Conservation (phyloP, 768 basidiomycete genomes). For the Rhodotorula sphaerocarpa region DNA sequence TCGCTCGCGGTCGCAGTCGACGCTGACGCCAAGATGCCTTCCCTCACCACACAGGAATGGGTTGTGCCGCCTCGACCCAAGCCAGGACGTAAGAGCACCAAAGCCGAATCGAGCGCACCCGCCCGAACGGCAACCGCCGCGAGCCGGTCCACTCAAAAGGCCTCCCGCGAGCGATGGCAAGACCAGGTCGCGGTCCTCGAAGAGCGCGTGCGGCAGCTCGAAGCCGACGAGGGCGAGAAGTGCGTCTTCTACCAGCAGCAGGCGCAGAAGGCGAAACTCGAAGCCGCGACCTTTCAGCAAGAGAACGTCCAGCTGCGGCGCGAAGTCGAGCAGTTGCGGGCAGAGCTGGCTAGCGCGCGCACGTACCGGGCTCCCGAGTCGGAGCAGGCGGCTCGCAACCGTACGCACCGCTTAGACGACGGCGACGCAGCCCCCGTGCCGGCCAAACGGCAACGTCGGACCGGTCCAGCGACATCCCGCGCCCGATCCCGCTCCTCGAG, state of each 20-base stretch:
- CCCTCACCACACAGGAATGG: background rate
- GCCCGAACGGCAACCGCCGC: background rate
- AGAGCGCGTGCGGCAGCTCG: slow-evolving; percentile 31
- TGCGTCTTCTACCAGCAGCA: slow-evolving; percentile 34
- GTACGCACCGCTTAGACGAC: no score
- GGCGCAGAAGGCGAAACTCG: slow-evolving; percentile 28
- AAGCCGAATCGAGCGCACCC: background rate
- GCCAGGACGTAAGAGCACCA: slow-evolving; percentile 3
- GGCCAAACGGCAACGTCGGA: background rate
- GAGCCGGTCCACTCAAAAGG: slow-evolving; percentile 15
- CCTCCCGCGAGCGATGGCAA: slow-evolving; percentile 26
- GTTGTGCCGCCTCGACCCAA: background rate
- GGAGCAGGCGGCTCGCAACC: no score
- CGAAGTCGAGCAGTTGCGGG: slow-evolving; percentile 14
- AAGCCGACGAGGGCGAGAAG: slow-evolving; percentile 34
- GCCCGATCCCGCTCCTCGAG: no score
- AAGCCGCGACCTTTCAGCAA: slow-evolving; percentile 9
- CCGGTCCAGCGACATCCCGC: no score
- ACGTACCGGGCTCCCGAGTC: no score
- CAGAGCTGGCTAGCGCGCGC: no score
- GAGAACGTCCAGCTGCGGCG: slow-evolving; percentile 30
- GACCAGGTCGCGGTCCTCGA: slow-evolving; percentile 34
- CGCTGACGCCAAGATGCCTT: background rate
- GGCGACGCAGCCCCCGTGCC: no score
- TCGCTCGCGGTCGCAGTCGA: no score